Base-by-base conservation (phyloP, 148 eudicot species). In the Camellia sinensis region DNA sequence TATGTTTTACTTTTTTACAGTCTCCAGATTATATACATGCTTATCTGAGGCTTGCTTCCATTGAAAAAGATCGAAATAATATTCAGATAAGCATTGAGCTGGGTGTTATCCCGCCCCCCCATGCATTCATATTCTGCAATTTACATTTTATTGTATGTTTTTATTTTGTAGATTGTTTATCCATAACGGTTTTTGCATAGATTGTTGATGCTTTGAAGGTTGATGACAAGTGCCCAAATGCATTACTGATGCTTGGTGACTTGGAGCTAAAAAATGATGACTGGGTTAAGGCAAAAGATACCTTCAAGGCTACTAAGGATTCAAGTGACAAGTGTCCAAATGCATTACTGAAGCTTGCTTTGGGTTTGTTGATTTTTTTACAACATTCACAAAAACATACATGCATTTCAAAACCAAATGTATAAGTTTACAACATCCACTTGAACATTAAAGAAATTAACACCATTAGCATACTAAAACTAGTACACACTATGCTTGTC, bases 271-370 rank as follows among this genome's bases (percentile, higher is more conserved):
- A 96, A 88, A 96, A 96, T 77, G 97, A 94, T 88, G 99, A 96
- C 72, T 96, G 99, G 99, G 98, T 96, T 72, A 93, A 91, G 88
- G 99, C 99, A 80, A 96, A 96, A 88, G 99, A 92, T 80, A 93
- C 99, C 56, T 96, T 93, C 77, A 95, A 91, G 69, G 92, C 92
- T 78, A 97, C 99, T 81, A 91, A 92, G 90, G 99, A 96, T 80
- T 90, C 93, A 45, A 82, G 41, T 48, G 52, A 29, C 37, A 1
- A 29, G 37, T 29, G 37, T 1, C 37, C 0, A 29, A 29, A 29
- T 29, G 37, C 37, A 29, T 29, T 29, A 29, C 1, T 29, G 37
- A 29, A 1, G 37, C 37, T 29, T 29, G 37, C 37, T 29, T 29
- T 1, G 37, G 37, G 37, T 29, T 29, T 29, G 37, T 29, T 29